Evolutionary conservation across 306 rosid genomes (phyloP).

Genomic region (Medicago truncatula): DNA sequence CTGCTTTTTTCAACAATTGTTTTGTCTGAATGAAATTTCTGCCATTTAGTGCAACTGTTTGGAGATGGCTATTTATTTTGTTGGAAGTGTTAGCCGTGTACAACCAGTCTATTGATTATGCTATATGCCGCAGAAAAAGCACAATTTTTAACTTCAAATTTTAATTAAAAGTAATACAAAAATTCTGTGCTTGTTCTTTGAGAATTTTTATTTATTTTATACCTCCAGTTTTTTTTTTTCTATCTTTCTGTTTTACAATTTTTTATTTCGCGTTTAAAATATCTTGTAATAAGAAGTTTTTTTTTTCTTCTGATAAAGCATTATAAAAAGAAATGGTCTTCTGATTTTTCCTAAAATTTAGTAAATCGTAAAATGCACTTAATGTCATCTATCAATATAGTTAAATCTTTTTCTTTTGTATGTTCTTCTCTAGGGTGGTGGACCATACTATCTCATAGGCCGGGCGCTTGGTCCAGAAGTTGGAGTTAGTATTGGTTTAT

Average conservation of each 20-base stretch:
- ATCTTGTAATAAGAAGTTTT: background rate
- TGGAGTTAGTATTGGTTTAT: slow-evolving; percentile 99
- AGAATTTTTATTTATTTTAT: background rate
- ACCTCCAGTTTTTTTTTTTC: background rate
- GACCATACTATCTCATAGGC: slow-evolving; percentile 98
- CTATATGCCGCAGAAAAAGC: slow-evolving; percentile 9
- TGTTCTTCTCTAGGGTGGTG: slow-evolving; percentile 83
- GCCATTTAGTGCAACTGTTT: slow-evolving; percentile 19
- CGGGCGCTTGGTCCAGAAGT: slow-evolving; percentile 99
- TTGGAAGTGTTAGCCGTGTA: background rate
- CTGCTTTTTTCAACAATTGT: background rate
- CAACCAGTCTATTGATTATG: background rate
- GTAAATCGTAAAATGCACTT: background rate
- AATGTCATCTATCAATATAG: slow-evolving; percentile 30
- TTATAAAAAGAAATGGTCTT: background rate
- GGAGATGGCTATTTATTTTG: slow-evolving; percentile 1
- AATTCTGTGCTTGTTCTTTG: slow-evolving; percentile 2
- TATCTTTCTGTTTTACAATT: background rate
- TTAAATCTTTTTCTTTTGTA: slow-evolving; percentile 26
- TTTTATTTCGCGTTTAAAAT: background rate
- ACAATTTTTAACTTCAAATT: background rate
- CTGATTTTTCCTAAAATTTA: background rate
- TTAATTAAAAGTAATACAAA: slow-evolving; percentile 12
- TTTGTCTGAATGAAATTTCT: background rate
- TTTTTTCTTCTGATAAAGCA: background rate